Percentiles rank a stretch among this genome's conserved stretches.
These are phyloP conservation scores for Ophiostoma tasmaniense DNA, from an alignment of 2,329 filamentous ascomycete species.

Conservation along the genomic window DNA sequence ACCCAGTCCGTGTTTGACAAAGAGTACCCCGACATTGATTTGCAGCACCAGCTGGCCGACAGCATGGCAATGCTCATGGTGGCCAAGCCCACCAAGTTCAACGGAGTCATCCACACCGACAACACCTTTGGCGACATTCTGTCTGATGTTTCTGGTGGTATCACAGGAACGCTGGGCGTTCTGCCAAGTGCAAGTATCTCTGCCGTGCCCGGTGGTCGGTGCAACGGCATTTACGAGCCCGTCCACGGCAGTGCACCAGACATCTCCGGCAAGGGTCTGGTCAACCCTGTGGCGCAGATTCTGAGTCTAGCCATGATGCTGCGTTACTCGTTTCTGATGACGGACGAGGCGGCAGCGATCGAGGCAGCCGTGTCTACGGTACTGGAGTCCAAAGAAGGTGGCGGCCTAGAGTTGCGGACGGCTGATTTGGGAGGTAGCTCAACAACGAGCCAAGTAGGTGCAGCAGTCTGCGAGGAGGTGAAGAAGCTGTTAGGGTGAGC, in stretches of 20 bases:
- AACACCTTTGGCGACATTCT: conserved; percentile 43
- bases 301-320: conserved; percentile 67
- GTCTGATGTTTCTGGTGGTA: conserved; percentile 37
- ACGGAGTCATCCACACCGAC: conserved; percentile 40
- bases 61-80: conserved; percentile 42
- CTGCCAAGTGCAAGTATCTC: conserved; percentile 39
- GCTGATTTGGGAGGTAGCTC: conserved; percentile 22
- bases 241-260: conserved; percentile 68
- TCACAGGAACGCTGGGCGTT: conserved; percentile 38
- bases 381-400: conserved; percentile 43
- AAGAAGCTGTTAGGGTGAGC: conserved; percentile 8
- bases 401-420: conserved; percentile 40
- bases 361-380: conserved; percentile 56
- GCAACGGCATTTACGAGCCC: conserved; percentile 68
- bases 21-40: conserved; percentile 36
- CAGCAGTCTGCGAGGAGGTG: conserved; percentile 18
- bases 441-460: conserved; percentile 20
- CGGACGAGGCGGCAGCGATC: conserved; percentile 52
- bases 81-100: conserved; percentile 38
- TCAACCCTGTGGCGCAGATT: conserved; percentile 65
- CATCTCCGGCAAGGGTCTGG: conserved; percentile 62
- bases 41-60: conserved; percentile 40
- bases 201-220: conserved; percentile 32
- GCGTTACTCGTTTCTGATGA: conserved; percentile 59
- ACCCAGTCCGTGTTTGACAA: conserved; percentile 33